Evolutionary conservation across 257 asterid species (phyloP), one percentile per base, ranked within the genome.

Genomic region (Petrea volubilis): DNA sequence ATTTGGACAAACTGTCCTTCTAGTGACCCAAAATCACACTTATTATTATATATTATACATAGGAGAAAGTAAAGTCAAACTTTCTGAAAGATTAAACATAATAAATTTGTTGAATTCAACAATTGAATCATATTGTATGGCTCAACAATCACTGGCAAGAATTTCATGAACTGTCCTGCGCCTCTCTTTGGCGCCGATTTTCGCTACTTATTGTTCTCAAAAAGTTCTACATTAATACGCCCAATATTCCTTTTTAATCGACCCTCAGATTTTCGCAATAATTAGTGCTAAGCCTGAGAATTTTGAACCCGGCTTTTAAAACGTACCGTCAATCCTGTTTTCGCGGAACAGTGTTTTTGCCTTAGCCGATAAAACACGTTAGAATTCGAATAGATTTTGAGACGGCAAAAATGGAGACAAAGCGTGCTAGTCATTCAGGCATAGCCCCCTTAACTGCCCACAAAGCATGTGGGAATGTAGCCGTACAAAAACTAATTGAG

Each of bases 391-490:
- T 43, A 15, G 21, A 25, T 1, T 53, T 38, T 36, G 40, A 7
- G 21, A 23, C 5, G 21, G 43, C 12, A 56, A n/a, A 44, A 44
- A 43, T 31, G 78, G 61, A 66, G 73, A 65, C 78, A 65, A 65
- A 57, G 78, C 78, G 40, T 73, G 77, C 77, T 40, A 27, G 5
- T 61, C 24, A 13, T 58, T 67, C 67, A 57, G 21, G 63, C 60
- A 68, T 60, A 51, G 38, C 60, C 20, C 65, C 69, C 57, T 52
- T 40, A 31, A 67, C 75, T 46, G 9, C 27, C 5, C 58, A 51
- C 31, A 52, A 23, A 52, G 60, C 60, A 23, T 52, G 60, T n/a
- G 57, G 10, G 15, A n/a, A 33, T 29, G 9, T 38, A 7, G 5
- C 2, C 9, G 43, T 38, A 3, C 43, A 4, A n/a, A n/a, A 69